Conservation (phyloP, 2,329 filamentous ascomycete species). For the Rhynchosporium agropyri region DNA sequence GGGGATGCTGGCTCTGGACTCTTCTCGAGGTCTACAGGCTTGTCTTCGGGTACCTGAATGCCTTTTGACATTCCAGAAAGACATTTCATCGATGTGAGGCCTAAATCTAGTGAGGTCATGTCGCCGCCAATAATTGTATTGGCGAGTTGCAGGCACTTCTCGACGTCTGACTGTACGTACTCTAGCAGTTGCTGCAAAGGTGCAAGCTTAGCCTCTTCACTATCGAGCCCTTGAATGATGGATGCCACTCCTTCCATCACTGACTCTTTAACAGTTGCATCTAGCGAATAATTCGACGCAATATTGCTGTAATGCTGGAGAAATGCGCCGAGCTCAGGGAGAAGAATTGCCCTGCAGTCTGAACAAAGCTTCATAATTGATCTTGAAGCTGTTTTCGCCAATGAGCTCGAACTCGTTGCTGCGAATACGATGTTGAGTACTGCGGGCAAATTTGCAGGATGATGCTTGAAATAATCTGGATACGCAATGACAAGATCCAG, state of each 20-base stretch:
- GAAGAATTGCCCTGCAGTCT: conserved; percentile 71
- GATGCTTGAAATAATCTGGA: conserved; percentile 74
- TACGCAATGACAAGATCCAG: conserved; percentile 73
- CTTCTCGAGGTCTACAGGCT: conserved; percentile 67
- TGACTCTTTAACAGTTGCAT: conserved; percentile 71
- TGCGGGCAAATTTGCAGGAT: conserved; percentile 66
- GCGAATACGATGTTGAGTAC: conserved; percentile 76
- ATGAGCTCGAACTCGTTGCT: conserved; percentile 62
- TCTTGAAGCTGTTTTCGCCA: conserved; percentile 71
- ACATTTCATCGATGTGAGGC: conserved; percentile 60
- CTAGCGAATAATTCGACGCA: conserved; percentile 59
- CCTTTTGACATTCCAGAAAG: conserved; percentile 72
- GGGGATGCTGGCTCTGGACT: conserved; percentile 45
- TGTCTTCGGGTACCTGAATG: conserved; percentile 68
- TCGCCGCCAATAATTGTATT: conserved; percentile 6
- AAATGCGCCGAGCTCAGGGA: conserved; percentile 67
- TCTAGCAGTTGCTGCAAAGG: conserved; percentile 61
- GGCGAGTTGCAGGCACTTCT: conserved; percentile 42
- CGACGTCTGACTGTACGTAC: conserved; percentile 65
- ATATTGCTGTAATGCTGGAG: conserved; percentile 72
- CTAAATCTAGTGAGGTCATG: conserved; percentile 43
- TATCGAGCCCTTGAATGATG: conserved; percentile 71
- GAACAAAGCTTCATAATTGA: conserved; percentile 76
- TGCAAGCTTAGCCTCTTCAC: conserved; percentile 55
- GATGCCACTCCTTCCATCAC: conserved; percentile 74